phyloP scores from a whole-genome alignment of 805 yeast species.

The Spathaspora sp. region DNA sequence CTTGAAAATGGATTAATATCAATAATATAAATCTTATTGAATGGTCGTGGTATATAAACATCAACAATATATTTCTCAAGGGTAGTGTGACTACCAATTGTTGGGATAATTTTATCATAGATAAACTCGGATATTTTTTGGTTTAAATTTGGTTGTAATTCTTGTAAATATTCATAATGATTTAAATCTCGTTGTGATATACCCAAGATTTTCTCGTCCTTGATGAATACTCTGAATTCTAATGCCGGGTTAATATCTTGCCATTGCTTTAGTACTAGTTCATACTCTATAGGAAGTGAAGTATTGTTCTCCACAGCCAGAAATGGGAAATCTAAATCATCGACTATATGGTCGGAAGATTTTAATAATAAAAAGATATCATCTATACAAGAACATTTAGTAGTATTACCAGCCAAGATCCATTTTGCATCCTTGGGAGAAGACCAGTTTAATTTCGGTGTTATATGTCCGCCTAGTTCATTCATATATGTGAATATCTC shows the following conservation, averaged over 20 bases:
- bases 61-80: conserved; percentile 60
- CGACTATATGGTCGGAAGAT: conserved; percentile 82
- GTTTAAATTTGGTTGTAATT: conserved; percentile 45
- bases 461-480: conserved; percentile 52
- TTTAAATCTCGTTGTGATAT: conserved; percentile 85
- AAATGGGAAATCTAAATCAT: conserved; percentile 76
- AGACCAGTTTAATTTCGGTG: conserved; percentile 96
- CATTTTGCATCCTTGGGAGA: conserved; percentile 94
- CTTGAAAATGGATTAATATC: conserved; percentile 87
- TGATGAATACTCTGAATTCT: conserved; percentile 86
- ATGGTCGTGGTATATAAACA: conserved; percentile 77
- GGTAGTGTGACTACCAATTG: conserved; percentile 15
- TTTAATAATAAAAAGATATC: conserved; percentile 81
- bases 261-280: conserved; percentile 83
- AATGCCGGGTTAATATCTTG: conserved; percentile 77
- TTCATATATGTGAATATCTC: conserved; percentile 44
- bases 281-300: conserved; percentile 34
- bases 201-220: conserved; percentile 59
- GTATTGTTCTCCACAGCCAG: conserved; percentile 35
- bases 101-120: conserved; percentile 28
- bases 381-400: conserved; percentile 64
- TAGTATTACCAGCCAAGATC: conserved; percentile 77
- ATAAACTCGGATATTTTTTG: conserved; percentile 54
- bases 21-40: conserved; percentile 58
- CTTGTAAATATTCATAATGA: conserved; percentile 66